Conservation (phyloP, 192 early-diverging fungal genomes). For the Backusella mclennaniae region DNA sequence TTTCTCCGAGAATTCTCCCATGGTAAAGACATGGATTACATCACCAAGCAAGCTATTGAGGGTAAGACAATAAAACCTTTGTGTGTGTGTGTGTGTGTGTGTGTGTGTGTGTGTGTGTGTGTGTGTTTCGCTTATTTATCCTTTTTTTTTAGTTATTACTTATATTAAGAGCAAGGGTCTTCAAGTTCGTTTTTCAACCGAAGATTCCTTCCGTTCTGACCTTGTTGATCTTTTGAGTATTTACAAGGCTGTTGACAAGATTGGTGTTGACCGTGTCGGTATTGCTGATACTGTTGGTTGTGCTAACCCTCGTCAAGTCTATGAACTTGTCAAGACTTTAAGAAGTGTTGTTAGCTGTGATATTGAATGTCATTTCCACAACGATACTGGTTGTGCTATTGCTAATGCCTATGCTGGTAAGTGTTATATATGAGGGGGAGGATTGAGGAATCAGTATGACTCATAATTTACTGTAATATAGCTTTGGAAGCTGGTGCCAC, state of each 20-base stretch:
- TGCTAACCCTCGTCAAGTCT: conserved; percentile 97
- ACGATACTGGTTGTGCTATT: conserved; percentile 99
- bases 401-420: conserved; percentile 91
- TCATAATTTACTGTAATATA: conserved; percentile 17
- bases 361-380: conserved; percentile 99
- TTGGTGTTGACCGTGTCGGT: conserved; percentile 97
- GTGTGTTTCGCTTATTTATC: neutral
- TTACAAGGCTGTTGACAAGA: conserved; percentile 96
- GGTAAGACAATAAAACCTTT: neutral
- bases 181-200: conserved; percentile 96
- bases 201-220: conserved; percentile 98
- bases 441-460: neutral
- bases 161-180: conserved; percentile 95
- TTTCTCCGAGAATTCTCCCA: conserved; percentile 97
- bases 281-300: conserved; percentile 99
- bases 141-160: conserved; percentile 64
- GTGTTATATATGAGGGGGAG: neutral
- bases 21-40: conserved; percentile 99
- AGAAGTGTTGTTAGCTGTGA: conserved; percentile 95
- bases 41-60: conserved; percentile 93
- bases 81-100: neutral
- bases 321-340: conserved; percentile 94
- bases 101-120: neutral
- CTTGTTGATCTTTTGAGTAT: conserved; percentile 95
- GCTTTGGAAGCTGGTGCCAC: conserved; percentile 97